A percentile compares a stretch with the other conserved stretches of the same genome.
Evolutionary conservation across 306 rosid species (phyloP).

Genomic region (Inga oerstediana): DNA sequence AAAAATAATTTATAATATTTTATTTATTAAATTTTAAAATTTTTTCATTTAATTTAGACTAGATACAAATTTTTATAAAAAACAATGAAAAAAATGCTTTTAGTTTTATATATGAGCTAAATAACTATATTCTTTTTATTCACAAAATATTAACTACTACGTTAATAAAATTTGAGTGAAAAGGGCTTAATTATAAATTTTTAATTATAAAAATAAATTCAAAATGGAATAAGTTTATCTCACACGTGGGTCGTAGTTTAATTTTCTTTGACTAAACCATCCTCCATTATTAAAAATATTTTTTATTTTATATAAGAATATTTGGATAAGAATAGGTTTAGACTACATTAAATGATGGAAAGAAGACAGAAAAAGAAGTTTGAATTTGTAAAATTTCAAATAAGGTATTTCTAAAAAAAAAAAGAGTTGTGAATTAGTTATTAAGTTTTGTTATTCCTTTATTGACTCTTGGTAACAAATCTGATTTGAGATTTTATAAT

Average conservation of each 20-base stretch:
- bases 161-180: not conserved
- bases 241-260: not conserved
- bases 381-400: too few relatives aligned
- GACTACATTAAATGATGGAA: not conserved
- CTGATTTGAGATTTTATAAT: too few relatives aligned
- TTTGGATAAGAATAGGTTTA: not conserved
- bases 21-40: not conserved
- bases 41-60: not conserved
- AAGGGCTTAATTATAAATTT: too few relatives aligned
- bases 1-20: not conserved
- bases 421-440: too few relatives aligned
- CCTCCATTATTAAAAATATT: too few relatives aligned
- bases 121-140: not conserved
- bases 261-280: too few relatives aligned
- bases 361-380: too few relatives aligned
- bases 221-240: not conserved
- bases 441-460: too few relatives aligned
- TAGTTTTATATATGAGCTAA: not conserved
- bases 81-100: not conserved
- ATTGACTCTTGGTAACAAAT: too few relatives aligned
- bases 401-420: too few relatives aligned
- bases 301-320: too few relatives aligned
- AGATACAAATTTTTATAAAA: not conserved
- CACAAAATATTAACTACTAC: not conserved
- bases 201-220: too few relatives aligned